Evolutionary conservation across 768 basidiomycete species (phyloP), one percentile per base, ranked within the genome.

Genomic region (Termitomyces sp.): DNA sequence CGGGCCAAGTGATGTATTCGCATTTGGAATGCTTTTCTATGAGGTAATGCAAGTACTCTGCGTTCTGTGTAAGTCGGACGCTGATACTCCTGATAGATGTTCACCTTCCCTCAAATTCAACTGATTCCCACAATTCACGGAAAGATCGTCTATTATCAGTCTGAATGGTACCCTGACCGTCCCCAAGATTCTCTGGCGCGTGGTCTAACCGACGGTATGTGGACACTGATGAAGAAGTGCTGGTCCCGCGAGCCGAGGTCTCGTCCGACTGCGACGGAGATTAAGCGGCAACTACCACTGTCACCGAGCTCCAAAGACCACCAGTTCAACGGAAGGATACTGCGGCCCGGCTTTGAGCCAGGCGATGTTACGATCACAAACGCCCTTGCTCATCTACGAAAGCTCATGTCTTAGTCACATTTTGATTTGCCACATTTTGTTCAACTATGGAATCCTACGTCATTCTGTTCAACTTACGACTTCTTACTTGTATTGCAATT

Each of bases 21-120:
- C 57, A 3, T 62, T 62, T 34, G 49, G 44, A 10, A 26, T 62
- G 37, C 57, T 62, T 10, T 62, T 58, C 47, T 57, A 54, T 24
- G 51, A 62, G 46, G 61, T 59, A 47, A 10, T 32, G n/a, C 5
- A 32, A n/a, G 4, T 5, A 6, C 20, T 12, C 5, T 20, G 20
- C 20, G n/a, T 47, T 16, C 2, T 5, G 2, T 10, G n/a, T 5
- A 18, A 18, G n/a, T n/a, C n/a, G 20, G 10, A 32, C 18, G 16
- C n/a, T 47, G 18, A 47, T 30, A n/a, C 46, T 47, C 18, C 30
- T 12, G 10, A 46, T 47, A 47, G 46, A 47, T 47, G 46, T n/a
- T 47, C 4, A 3, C 4, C 16, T 10, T n/a, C n/a, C n/a, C n/a
- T n/a, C n/a, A n/a, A n/a, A n/a, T n/a, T n/a, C n/a, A n/a, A n/a